Evolutionary conservation across 2,329 filamentous ascomycete genomes (phyloP).

Genomic region (Trichophaea hybrida): DNA sequence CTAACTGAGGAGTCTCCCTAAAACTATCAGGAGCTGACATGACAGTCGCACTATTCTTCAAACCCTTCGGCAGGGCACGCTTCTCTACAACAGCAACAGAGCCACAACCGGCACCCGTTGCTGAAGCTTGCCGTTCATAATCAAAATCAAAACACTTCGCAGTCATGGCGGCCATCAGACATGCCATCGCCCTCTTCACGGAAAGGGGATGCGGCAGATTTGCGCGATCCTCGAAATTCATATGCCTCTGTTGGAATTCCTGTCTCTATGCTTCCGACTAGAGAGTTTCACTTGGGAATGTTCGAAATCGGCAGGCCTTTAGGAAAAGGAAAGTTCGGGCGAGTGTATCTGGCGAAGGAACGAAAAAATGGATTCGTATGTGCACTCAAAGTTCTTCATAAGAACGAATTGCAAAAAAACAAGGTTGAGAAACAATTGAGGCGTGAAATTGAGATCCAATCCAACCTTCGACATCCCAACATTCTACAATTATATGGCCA

Average conservation of each 20-base stretch:
- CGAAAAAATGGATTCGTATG: slow-evolving; percentile 68
- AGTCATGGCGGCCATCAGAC: slow-evolving; percentile 13
- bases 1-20: neutral
- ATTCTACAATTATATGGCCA: slow-evolving; percentile 72
- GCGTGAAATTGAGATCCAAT: slow-evolving; percentile 80
- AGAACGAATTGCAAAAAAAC: slow-evolving; percentile 64
- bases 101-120: slow-evolving; percentile 24
- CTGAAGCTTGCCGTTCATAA: slow-evolving; percentile 28
- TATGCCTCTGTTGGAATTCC: neutral
- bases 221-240: slow-evolving; percentile 1
- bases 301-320: slow-evolving; percentile 81
- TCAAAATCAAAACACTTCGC: slow-evolving; percentile 21
- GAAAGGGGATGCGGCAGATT: neutral
- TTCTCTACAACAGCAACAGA: slow-evolving; percentile 20
- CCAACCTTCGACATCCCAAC: slow-evolving; percentile 72
- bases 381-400: slow-evolving; percentile 75
- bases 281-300: slow-evolving; percentile 73
- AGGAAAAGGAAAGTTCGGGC: slow-evolving; percentile 76
- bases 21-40: slow-evolving; percentile 2
- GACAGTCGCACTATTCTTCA: slow-evolving; percentile 2
- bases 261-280: slow-evolving; percentile 12
- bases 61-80: slow-evolving; percentile 10
- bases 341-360: slow-evolving; percentile 73
- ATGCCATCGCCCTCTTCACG: slow-evolving; percentile 27
- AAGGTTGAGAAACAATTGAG: slow-evolving; percentile 77